Base-by-base conservation (phyloP, 148 eudicot species). In the Rheum nobile region DNA sequence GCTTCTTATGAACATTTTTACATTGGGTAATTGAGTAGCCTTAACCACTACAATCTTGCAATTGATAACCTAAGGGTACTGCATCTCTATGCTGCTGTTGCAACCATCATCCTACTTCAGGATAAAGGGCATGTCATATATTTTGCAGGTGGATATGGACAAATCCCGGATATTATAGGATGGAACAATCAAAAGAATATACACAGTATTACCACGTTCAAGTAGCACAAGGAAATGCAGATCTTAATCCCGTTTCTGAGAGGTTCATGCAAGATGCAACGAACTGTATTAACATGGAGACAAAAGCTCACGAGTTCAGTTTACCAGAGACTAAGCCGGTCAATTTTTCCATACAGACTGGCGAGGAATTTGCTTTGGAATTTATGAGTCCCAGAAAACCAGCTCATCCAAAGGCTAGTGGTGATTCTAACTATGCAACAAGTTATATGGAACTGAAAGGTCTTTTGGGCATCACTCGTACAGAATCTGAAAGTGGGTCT, bases 111-210 rank as follows among this genome's bases (percentile, higher is more conserved):
- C 65, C 16, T 57, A 14, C 65, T 26, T 57, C 16, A 57, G 65
- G 34, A 57, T 57, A 24, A 26, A 57, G 65, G 65, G 14, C 34
- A 57, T 57, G 65, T 4, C 13, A 26, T 57, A 57, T 57, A 4
- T 57, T 10, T 57, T 57, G 32, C 65, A 57, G 65, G 31, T 57
- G 65, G 65, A 69, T 37, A 79, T 42, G 71, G 79, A 80, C 78
- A 74, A 74, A 72, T 43, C 63, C 44, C 50, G 41, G 32, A 29
- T 71, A 50, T 22, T 73, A 24, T 71, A 47, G 34, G 48, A 94
- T 94, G 98, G 98, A 94, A 46, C 84, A 79, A 26, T 76, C 83
- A 52, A 88, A 87, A 71, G 83, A 78, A 54, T 84, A 78, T 37
- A 83, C 80, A 26, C 82, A 70, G 77, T 73, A 76, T 67, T 87